Evolutionary conservation across 495 filamentous ascomycete species (phyloP).

Genomic region (Pseudotulostoma volvatum): DNA sequence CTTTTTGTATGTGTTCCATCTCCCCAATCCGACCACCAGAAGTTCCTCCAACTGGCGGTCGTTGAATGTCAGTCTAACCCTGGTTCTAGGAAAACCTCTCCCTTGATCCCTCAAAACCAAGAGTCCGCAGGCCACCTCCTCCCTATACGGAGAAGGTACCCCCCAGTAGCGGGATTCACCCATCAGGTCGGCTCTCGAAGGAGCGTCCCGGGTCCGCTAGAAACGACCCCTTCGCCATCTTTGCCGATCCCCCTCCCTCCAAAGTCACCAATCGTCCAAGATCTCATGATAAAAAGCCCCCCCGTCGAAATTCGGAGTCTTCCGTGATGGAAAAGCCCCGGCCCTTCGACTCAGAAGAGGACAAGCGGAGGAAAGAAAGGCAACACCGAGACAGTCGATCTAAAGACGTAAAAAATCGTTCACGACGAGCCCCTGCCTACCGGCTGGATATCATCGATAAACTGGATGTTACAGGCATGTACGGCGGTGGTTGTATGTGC

Average conservation of each 20-base stretch:
- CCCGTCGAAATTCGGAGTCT: slow-evolving; percentile 84
- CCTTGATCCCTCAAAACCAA: slow-evolving; percentile 21
- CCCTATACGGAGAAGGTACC: slow-evolving; percentile 22
- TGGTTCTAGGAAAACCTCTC: slow-evolving; percentile 25
- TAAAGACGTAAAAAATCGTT: slow-evolving; percentile 39
- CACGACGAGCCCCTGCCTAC: slow-evolving; percentile 33
- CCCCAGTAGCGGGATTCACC: slow-evolving; percentile 17
- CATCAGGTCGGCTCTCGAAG: slow-evolving; percentile 29
- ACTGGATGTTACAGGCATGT: slow-evolving; percentile 92
- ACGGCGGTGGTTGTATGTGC: slow-evolving; percentile 77
- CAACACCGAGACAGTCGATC: slow-evolving; percentile 49
- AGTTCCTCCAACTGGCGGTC: neutral
- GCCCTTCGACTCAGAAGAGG: slow-evolving; percentile 53
- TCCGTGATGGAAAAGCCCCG: slow-evolving; percentile 58
- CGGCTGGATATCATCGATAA: slow-evolving; percentile 92
- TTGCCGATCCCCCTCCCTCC: slow-evolving; percentile 37
- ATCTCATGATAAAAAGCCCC: slow-evolving; percentile 27
- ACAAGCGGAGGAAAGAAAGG: slow-evolving; percentile 55
- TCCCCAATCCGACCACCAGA: neutral
- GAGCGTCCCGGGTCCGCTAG: slow-evolving; percentile 28
- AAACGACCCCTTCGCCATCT: slow-evolving; percentile 38
- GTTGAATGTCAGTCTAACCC: neutral
- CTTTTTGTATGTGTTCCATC: slow-evolving; percentile 69
- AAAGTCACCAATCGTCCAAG: slow-evolving; percentile 15
- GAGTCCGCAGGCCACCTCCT: slow-evolving; percentile 25